Conservation (phyloP, 2,329 filamentous ascomycete genomes). For the Neophaeococcomyces aloes region DNA sequence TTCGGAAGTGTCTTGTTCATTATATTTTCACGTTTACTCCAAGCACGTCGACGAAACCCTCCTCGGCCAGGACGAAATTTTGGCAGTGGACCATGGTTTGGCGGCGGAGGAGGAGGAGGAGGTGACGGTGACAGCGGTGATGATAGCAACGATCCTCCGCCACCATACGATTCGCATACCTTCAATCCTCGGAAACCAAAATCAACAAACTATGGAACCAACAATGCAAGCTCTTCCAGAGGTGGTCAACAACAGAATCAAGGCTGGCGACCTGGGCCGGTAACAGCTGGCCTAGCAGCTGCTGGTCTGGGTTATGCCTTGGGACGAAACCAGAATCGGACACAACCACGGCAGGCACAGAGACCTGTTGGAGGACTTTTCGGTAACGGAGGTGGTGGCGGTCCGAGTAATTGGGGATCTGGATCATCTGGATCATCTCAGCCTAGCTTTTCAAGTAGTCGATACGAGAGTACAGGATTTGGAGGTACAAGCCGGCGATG, state of each 20-base stretch:
- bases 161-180: constrained; percentile 29
- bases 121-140: constrained; percentile 25
- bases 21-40: constrained; percentile 22
- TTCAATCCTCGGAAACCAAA: constrained; percentile 32
- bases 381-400: constrained; percentile 26
- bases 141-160: constrained; percentile 32
- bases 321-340: constrained; percentile 13
- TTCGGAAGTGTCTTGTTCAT: constrained; percentile 25
- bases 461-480: constrained; percentile 35
- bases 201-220: constrained; percentile 19
- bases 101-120: constrained; percentile 23
- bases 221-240: constrained; percentile 7
- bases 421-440: constrained; percentile 15
- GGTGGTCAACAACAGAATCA: constrained; percentile 12
- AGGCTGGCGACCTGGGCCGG: constrained; percentile 39
- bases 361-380: constrained; percentile 8
- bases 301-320: constrained; percentile 33
- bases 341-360: constrained; percentile 12
- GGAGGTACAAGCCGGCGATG: constrained; percentile 35
- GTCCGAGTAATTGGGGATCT: constrained; percentile 18
- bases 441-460: constrained; percentile 22
- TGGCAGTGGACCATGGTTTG: constrained; percentile 22
- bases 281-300: constrained; percentile 36
- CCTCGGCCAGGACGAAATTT: constrained; percentile 19
- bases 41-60: constrained; percentile 22